A percentile compares a stretch with the other conserved stretches of the same genome.
Evolutionary conservation across 208 protist species (phyloP).

Genomic region (Naegleria lovaniensis): DNA sequence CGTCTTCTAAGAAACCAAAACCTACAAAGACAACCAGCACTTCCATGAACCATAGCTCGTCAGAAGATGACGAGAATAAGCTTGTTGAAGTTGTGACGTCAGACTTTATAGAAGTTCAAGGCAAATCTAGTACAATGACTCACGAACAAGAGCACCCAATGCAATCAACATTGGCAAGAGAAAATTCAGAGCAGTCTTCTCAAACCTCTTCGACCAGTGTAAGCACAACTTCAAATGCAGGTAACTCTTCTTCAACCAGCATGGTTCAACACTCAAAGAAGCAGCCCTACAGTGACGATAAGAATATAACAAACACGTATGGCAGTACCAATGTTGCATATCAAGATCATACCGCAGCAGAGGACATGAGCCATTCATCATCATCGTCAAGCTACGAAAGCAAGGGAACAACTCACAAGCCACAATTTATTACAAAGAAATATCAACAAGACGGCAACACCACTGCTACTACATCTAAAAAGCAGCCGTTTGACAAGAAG

Average conservation of each 20-base stretch:
- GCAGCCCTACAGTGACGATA: neutral
- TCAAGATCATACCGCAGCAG: neutral
- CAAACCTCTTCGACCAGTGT: neutral
- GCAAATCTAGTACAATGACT: too few species aligned
- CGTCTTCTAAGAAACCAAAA: neutral
- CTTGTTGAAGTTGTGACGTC: neutral
- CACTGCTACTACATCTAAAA: neutral
- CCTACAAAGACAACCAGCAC: neutral
- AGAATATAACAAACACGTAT: neutral
- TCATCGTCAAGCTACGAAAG: too few species aligned
- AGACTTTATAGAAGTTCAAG: neutral
- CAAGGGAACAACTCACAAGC: too few species aligned
- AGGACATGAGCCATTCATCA: too few species aligned
- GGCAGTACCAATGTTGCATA: neutral
- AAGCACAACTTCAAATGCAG: neutral
- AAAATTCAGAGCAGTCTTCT: too few species aligned
- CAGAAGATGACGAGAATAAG: neutral
- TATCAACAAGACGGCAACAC: neutral
- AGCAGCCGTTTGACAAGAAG: neutral
- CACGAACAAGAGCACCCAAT: too few species aligned
- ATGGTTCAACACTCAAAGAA: neutral
- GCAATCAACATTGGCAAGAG: too few species aligned
- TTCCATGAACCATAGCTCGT: neutral
- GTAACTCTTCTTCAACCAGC: neutral
- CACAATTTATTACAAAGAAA: neutral